Evolutionary conservation across 345 rosid genomes (phyloP), one percentile per base, ranked within the genome.

Genomic region (Carallia pectinifolia): DNA sequence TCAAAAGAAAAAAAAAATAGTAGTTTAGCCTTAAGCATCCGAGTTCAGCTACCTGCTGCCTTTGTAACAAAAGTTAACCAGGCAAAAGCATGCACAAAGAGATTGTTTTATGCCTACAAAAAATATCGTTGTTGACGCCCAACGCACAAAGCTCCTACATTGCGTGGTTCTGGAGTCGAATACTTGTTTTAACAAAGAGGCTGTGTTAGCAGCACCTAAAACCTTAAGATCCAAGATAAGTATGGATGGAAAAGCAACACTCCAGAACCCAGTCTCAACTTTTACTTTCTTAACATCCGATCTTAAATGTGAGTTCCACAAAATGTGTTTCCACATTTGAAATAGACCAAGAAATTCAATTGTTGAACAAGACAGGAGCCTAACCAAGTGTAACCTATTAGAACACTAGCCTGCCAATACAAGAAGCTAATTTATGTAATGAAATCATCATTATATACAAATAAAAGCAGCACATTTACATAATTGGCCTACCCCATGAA

Each of bases 41-140:
- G 89, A 90, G 65, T 93, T 93, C 73, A 89, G 97, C 13, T 90
- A 88, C 71, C 55, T 93, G 52, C 59, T 88, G 62, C 83, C 94
- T 59, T 69, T 83, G 70, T 82, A 74, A 5, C 50, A 7, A 68
- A 38, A 31, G 2, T 27, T n/a, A 50, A 36, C 59, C 7, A 19
- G 30, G 53, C 34, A 15, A 53, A 8, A 8, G 62, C 31, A 23
- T 33, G 15, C 4, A 27, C 3, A 58, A 30, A 44, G 19, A 16
- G 38, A 2, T 27, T 58, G 13, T 18, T 36, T 59, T 15, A 39
- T 68, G 64, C 17, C 55, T 30, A 44, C 60, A 9, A 40, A 44
- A 23, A 23, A 23, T 23, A 23, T 23, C 23, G 23, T 23, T 38
- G 7, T 38, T 6, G 7, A 38, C 40, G 0, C 6, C 6, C 1